Conservation (phyloP, 441 rosid species). For the Adansonia gregorii region DNA sequence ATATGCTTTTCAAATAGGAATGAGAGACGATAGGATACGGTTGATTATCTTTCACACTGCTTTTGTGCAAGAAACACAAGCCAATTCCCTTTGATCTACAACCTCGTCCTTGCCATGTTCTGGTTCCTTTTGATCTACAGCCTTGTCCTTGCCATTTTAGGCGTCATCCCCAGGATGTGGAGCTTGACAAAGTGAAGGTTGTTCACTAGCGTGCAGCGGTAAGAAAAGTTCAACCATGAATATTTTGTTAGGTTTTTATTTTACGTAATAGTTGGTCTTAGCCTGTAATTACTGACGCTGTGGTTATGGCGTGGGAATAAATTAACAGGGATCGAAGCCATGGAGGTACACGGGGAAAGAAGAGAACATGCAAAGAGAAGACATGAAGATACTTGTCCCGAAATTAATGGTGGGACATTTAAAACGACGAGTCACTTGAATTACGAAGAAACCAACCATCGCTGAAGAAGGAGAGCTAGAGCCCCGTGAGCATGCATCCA, state of each 20-base stretch:
- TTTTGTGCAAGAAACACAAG: too few species aligned
- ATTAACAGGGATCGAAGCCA: constrained; percentile 73
- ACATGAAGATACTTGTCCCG: constrained; percentile 60
- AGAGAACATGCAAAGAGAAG: constrained; percentile 65
- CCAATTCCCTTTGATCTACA: too few species aligned
- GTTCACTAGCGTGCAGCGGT: constrained; percentile 72
- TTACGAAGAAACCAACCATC: too few species aligned
- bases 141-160: constrained; percentile 66
- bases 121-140: constrained; percentile 52
- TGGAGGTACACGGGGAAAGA: constrained; percentile 75
- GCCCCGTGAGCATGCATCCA: too few species aligned
- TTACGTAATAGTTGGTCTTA: too few species aligned
- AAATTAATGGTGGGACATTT: constrained; percentile 72
- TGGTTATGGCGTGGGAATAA: not conserved
- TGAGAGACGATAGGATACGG: too few species aligned
- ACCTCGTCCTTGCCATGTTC: too few species aligned
- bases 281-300: not conserved
- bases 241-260: too few species aligned
- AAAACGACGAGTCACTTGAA: constrained; percentile 57
- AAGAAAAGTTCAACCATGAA: constrained; percentile 28
- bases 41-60: too few species aligned
- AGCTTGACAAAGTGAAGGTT: constrained; percentile 27
- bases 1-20: too few species aligned
- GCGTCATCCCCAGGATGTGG: constrained; percentile 72
- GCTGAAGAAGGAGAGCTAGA: too few species aligned